phyloP scores from a whole-genome alignment of 805 yeast species.

The Ogataea henricii region DNA sequence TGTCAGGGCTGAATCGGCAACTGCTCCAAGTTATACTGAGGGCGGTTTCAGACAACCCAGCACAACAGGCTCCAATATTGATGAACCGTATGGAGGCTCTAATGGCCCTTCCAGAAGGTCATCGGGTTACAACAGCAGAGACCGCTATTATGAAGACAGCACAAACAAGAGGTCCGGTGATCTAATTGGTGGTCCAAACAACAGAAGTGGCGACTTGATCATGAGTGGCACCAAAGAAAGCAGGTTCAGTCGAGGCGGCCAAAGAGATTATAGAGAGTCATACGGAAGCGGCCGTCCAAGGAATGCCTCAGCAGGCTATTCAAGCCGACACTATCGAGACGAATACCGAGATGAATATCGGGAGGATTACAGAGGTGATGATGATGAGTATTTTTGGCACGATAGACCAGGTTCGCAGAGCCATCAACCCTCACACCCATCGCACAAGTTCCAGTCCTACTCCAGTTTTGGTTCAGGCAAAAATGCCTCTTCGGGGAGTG shows the following conservation, averaged over 20 bases:
- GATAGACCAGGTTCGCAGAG: slow-evolving; percentile 7
- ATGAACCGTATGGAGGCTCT: slow-evolving; percentile 11
- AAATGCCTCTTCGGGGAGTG: slow-evolving; percentile 5
- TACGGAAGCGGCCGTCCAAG: slow-evolving; percentile 12
- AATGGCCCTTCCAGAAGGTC: slow-evolving; percentile 11
- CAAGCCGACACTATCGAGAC: slow-evolving; percentile 17
- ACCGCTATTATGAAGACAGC: slow-evolving; percentile 20
- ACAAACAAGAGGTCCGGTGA: slow-evolving; percentile 24
- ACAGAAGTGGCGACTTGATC: slow-evolving; percentile 27
- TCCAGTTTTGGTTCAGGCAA: slow-evolving; percentile 1
- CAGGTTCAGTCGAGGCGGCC: slow-evolving; percentile 16
- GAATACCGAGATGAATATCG: slow-evolving; percentile 14
- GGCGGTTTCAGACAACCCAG: slow-evolving; percentile 9
- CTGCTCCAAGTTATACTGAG: slow-evolving; percentile 7
- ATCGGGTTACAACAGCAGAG: slow-evolving; percentile 14
- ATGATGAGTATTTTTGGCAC: slow-evolving; percentile 13
- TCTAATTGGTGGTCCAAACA: slow-evolving; percentile 21
- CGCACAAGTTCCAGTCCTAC: slow-evolving; percentile 10
- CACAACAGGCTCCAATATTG: slow-evolving; percentile 8
- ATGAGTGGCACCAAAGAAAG: slow-evolving; percentile 16
- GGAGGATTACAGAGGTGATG: slow-evolving; percentile 19
- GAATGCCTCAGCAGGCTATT: slow-evolving; percentile 12
- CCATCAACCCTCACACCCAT: slow-evolving; percentile 5
- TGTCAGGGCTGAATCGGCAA: slow-evolving; percentile 16
- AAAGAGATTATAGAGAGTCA: slow-evolving; percentile 22